These are phyloP conservation scores for Exobasidium cylindrosporum DNA, from an alignment of 1,284 basidiomycete species.

Conservation along the genomic window DNA sequence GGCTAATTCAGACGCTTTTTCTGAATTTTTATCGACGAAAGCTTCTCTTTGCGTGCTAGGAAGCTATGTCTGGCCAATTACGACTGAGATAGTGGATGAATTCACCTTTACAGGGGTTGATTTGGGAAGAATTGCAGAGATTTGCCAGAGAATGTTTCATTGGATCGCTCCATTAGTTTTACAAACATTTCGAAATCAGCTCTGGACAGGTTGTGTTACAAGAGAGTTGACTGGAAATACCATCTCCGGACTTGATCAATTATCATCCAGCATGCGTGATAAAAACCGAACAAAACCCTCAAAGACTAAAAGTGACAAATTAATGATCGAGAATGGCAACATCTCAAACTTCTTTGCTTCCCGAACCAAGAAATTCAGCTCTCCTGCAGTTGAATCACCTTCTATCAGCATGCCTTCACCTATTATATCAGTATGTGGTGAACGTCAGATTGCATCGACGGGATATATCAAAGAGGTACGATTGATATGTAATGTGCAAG, in stretches of 20 bases:
- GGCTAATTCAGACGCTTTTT: constrained; percentile 18
- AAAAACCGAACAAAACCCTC: not conserved
- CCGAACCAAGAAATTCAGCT: not conserved
- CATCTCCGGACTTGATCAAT: not conserved
- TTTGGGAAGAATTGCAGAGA: not conserved
- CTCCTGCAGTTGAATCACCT: not conserved
- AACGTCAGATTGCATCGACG: not conserved
- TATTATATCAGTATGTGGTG: not conserved
- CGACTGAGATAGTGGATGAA: not conserved
- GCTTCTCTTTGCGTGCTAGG: constrained; percentile 10
- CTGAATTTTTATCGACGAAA: constrained; percentile 8
- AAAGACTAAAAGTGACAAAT: not conserved
- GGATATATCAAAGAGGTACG: not conserved
- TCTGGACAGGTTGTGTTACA: not conserved
- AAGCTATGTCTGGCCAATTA: constrained; percentile 14
- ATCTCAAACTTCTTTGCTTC: not conserved
- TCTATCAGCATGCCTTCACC: not conserved
- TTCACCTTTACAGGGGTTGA: not conserved
- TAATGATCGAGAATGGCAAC: not conserved
- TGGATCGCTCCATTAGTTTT: not conserved
- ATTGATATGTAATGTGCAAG: not conserved
- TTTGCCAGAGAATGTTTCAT: constrained; percentile 1
- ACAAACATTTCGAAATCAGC: not conserved
- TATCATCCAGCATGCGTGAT: not conserved
- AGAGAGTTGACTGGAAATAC: not conserved